These are phyloP conservation scores for Zygotorulaspora danielsina DNA, from an alignment of 805 yeast species.

Conservation along the genomic window DNA sequence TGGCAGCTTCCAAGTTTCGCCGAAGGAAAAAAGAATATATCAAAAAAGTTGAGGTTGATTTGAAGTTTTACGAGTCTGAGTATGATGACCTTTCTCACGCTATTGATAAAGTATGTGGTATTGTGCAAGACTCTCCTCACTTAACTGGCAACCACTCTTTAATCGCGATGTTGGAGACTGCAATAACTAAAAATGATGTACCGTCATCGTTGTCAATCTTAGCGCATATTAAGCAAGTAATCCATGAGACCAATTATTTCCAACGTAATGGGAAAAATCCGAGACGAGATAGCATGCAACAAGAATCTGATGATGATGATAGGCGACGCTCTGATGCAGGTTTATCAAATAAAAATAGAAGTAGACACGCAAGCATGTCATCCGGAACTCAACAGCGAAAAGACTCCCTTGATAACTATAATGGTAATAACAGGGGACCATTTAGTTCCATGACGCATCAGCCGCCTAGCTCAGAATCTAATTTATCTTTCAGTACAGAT, in stretches of 20 bases:
- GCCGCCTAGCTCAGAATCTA: slow-evolving; percentile 11
- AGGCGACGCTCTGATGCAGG: slow-evolving; percentile 12
- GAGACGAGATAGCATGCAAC: slow-evolving; percentile 14
- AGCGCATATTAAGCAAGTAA: slow-evolving; percentile 23
- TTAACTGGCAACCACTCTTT: slow-evolving; percentile 13
- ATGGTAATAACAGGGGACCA: slow-evolving; percentile 7
- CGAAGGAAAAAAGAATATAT: slow-evolving; percentile 89
- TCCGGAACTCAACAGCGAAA: slow-evolving; percentile 5
- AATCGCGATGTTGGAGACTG: slow-evolving; percentile 20
- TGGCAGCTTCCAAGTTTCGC: slow-evolving; percentile 94
- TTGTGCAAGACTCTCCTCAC: slow-evolving; percentile 13
- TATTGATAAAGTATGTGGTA: slow-evolving; percentile 21
- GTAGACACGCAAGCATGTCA: slow-evolving; percentile 11
- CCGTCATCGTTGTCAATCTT: slow-evolving; percentile 21
- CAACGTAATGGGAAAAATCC: slow-evolving; percentile 31
- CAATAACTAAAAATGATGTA: slow-evolving; percentile 24
- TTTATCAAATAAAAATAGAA: slow-evolving; percentile 6
- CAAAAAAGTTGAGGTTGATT: slow-evolving; percentile 74
- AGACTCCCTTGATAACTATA: slow-evolving; percentile 5
- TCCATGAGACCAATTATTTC: slow-evolving; percentile 21
- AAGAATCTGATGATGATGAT: slow-evolving; percentile 16
- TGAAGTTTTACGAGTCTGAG: slow-evolving; percentile 63
- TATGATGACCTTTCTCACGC: slow-evolving; percentile 54
- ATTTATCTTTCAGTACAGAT: slow-evolving; percentile 7
- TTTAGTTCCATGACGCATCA: slow-evolving; percentile 4